Conservation (phyloP, 805 yeast genomes). For the Citeromyces nyonsensis region DNA sequence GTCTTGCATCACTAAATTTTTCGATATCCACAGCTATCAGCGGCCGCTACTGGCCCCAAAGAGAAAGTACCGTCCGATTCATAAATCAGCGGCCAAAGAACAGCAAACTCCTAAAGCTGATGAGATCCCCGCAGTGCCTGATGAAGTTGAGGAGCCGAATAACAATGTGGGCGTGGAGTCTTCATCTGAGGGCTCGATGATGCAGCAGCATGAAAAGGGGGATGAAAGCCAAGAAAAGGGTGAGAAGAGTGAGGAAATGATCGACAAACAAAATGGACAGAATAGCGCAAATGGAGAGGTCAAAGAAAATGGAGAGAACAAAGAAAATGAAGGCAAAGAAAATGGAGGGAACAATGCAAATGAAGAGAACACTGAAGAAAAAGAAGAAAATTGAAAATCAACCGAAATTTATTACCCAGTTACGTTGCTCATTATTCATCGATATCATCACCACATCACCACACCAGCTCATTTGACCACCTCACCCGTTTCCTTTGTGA, state of each 20-base stretch:
- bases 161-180: not conserved
- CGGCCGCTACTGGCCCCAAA: slow-evolving; percentile 13
- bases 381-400: too few relatives aligned
- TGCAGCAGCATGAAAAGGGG: slow-evolving; percentile 1
- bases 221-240: not conserved
- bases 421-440: not conserved
- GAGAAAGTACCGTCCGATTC: slow-evolving; percentile 12
- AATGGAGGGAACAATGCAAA: not conserved
- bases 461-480: slow-evolving; percentile 4
- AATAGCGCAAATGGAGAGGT: not conserved
- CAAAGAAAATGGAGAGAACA: not conserved
- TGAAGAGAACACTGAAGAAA: not conserved
- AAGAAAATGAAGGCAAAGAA: not conserved
- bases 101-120: slow-evolving; percentile 3
- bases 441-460: slow-evolving; percentile 2
- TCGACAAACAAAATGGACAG: not conserved
- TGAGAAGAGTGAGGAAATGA: not conserved
- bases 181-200: too few relatives aligned
- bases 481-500: slow-evolving; percentile 1
- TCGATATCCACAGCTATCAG: slow-evolving; percentile 14
- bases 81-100: slow-evolving; percentile 7
- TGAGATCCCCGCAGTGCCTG: not conserved
- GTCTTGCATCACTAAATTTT: slow-evolving; percentile 33
- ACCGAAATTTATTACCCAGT: too few relatives aligned
- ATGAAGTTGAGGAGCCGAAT: slow-evolving; percentile 2